These are phyloP conservation scores for Sonneratia caseolaris DNA, from an alignment of 345 rosid species.

Conservation along the genomic window DNA sequence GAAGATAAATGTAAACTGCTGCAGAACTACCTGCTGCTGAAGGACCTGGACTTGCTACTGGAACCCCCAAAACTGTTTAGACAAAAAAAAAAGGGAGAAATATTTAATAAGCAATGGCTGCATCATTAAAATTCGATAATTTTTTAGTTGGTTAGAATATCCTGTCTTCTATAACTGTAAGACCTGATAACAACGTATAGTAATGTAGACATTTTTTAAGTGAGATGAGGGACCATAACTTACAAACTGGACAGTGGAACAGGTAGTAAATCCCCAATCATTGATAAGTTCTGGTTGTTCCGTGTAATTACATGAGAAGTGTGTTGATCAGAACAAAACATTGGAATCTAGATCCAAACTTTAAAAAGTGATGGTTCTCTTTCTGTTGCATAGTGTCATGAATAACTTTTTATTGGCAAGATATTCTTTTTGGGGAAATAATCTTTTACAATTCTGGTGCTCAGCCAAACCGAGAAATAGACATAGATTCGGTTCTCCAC, in stretches of 20 bases:
- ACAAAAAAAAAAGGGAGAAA: neutral
- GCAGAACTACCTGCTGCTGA: conserved; percentile 15
- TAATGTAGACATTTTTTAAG: neutral
- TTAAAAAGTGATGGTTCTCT: neutral
- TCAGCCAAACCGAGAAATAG: neutral
- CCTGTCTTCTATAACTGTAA: neutral
- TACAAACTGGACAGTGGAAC: neutral
- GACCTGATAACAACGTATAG: neutral
- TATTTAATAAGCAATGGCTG: neutral
- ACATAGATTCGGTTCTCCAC: neutral
- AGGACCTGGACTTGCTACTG: conserved; percentile 14
- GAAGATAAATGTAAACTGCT: neutral
- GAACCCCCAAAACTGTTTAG: conserved; percentile 6
- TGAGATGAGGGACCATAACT: neutral
- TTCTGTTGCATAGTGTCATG: neutral
- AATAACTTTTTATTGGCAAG: neutral
- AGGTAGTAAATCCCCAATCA: neutral
- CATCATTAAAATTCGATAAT: neutral
- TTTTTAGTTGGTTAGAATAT: neutral
- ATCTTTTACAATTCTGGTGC: neutral
- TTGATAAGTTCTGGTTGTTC: neutral
- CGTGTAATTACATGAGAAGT: neutral
- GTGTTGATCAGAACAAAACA: neutral
- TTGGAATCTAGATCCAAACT: neutral
- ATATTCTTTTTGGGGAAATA: neutral